Evolutionary conservation across 176 grass and related monocot genomes (phyloP), one percentile per base, ranked within the genome.

Genomic region (Musa schizocarpa): DNA sequence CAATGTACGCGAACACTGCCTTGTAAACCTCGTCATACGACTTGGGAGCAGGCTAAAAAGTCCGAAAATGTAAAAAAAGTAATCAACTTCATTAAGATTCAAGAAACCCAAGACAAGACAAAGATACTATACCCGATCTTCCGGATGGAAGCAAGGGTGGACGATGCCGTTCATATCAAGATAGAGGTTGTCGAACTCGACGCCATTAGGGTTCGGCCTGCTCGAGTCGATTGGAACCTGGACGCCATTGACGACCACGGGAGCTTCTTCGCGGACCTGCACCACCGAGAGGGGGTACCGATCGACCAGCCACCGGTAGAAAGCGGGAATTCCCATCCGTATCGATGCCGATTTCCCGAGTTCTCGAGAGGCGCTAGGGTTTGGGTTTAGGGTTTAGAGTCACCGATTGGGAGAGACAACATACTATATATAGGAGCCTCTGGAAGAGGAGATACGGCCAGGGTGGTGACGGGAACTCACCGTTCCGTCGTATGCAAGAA

Each of bases 1-100:
- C 92, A 9, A 89, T 85, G 78, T 85, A 89, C 0, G 85, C 72
- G 34, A 96, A 92, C 70, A 96, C 82, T 49, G 77, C 72, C 48
- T 19, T 22, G 29, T 87, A 92, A 66, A 91, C 92, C 24, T 92
- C 86, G 29, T 92, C 92, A 51, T 85, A 79, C 12, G 92, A 85
- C 56, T 63, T 81, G 3, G 92, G 84, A 50, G 54, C 54, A 66
- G 58, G 58, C 75, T 77, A 50, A 51, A 52, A 4, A 20, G 51
- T 34, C 2, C 11, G 7, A 17, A 69, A 19, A n/a, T 69, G 17
- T 43, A 19, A 13, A 3, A 3, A 51, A 69, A 52, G 16, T 8
- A 70, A 70, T n/a, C 17, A 70, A 70, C 68, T 9, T 51, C 51
- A 21, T n/a, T 8, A 20, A n/a, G 17, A 51, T 51, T 9, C 48